These are phyloP conservation scores for Chalciporus sp. DNA, from an alignment of 1,284 basidiomycete genomes.

Conservation along the genomic window DNA sequence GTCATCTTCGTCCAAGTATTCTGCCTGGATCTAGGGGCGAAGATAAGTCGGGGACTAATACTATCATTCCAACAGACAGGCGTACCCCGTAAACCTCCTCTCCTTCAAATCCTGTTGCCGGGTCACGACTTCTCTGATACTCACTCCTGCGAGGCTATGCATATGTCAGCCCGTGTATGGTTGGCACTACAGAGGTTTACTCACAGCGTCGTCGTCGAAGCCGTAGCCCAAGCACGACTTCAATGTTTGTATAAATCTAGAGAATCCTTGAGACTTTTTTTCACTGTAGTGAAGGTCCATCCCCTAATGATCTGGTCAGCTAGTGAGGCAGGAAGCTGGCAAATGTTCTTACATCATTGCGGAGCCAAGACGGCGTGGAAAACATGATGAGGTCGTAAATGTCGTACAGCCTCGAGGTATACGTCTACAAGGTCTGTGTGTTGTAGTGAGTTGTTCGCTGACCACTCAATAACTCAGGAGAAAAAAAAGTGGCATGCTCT, in stretches of 20 bases:
- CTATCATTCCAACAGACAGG: no score
- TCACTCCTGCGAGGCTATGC: no score
- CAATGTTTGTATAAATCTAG: slow-evolving; percentile 12
- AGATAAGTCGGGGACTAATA: no score
- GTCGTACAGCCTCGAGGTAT: neutral
- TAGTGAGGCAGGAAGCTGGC: no score
- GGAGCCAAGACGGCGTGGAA: neutral
- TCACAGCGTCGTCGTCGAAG: slow-evolving; percentile 9
- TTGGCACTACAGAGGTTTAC: no score
- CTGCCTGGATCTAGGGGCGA: slow-evolving; percentile 10
- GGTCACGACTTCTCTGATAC: slow-evolving; percentile 13
- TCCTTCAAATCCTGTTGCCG: slow-evolving; percentile 21
- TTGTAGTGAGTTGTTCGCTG: slow-evolving; percentile 3
- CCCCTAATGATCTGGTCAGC: neutral
- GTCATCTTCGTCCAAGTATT: slow-evolving; percentile 32
- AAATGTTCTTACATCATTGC: neutral
- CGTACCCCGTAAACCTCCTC: slow-evolving; percentile 20
- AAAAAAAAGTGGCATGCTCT: neutral
- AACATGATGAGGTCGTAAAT: slow-evolving; percentile 16
- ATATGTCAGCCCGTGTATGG: no score
- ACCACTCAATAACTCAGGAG: neutral
- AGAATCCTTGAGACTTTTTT: slow-evolving; percentile 7
- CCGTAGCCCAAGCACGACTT: slow-evolving; percentile 27
- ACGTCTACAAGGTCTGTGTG: neutral
- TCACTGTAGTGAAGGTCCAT: slow-evolving; percentile 1